These are phyloP conservation scores for Platanus orientalis DNA, from an alignment of 164 flowering plant species.

Conservation along the genomic window DNA sequence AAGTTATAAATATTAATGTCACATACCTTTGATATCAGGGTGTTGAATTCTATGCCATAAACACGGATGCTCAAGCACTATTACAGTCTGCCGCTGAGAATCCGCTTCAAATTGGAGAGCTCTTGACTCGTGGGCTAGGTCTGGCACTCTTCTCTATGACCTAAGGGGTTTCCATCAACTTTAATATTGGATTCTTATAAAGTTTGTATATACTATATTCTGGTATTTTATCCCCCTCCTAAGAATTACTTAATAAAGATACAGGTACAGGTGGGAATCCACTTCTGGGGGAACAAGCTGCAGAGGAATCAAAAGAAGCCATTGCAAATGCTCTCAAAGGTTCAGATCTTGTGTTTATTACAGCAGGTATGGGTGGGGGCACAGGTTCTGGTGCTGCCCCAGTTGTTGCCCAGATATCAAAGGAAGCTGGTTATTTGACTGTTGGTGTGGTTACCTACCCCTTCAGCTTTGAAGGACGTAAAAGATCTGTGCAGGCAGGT, in stretches of 20 bases:
- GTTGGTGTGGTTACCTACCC: slow-evolving; percentile 99
- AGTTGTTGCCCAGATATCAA: slow-evolving; percentile 90
- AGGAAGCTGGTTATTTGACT: slow-evolving; percentile 94
- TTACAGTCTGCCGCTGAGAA: slow-evolving; percentile 77
- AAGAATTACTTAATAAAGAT: slow-evolving; percentile 24
- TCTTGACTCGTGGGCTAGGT: slow-evolving; percentile 99
- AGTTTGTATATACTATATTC: neutral
- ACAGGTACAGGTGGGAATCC: slow-evolving; percentile 99
- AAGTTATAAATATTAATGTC: neutral
- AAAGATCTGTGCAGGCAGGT: slow-evolving; percentile 90
- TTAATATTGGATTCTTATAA: neutral
- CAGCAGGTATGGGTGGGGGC: slow-evolving; percentile 99
- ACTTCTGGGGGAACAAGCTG: slow-evolving; percentile 92
- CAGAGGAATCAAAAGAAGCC: slow-evolving; percentile 92
- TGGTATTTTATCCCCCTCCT: slow-evolving; percentile 9
- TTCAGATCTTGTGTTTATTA: slow-evolving; percentile 93
- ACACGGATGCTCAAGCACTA: slow-evolving; percentile 89
- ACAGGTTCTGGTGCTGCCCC: slow-evolving; percentile 99
- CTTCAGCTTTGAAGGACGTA: slow-evolving; percentile 98
- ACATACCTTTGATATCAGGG: slow-evolving; percentile 41
- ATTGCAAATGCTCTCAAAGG: slow-evolving; percentile 86
- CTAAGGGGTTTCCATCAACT: neutral
- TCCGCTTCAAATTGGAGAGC: slow-evolving; percentile 96
- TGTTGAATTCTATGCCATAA: slow-evolving; percentile 94
- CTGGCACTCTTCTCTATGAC: slow-evolving; percentile 21